Conservation (phyloP, 169 alveolate genomes). For the Babesia ovis region DNA sequence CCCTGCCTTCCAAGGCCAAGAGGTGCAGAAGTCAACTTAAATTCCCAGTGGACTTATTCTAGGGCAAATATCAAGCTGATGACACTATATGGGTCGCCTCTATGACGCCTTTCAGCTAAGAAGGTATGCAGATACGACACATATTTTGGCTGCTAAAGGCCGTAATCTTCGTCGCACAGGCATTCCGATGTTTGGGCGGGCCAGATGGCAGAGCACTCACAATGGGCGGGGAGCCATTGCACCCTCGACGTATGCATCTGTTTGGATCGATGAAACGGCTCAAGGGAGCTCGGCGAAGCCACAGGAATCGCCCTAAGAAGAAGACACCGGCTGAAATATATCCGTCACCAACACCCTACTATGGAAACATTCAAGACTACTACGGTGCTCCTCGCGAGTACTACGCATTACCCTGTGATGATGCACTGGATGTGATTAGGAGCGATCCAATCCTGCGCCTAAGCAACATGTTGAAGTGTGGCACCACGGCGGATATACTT, state of each 20-base stretch:
- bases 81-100: too few species aligned
- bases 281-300: constrained; percentile 55
- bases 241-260: background rate
- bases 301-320: constrained; percentile 62
- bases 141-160: constrained; percentile 21
- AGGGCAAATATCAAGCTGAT: too few species aligned
- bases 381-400: constrained; percentile 70
- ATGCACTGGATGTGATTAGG: constrained; percentile 39
- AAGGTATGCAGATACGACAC: constrained; percentile 10
- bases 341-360: constrained; percentile 67
- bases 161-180: constrained; percentile 9
- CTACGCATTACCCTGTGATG: constrained; percentile 44
- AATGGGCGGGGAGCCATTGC: background rate
- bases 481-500: constrained; percentile 47
- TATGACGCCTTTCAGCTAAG: too few species aligned
- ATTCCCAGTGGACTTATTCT: too few species aligned
- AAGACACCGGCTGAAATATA: constrained; percentile 57
- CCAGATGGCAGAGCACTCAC: background rate
- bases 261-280: constrained; percentile 46
- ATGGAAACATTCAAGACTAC: constrained; percentile 63
- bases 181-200: constrained; percentile 8
- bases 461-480: constrained; percentile 37
- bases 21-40: too few species aligned
- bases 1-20: too few species aligned
- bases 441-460: constrained; percentile 36